Evolutionary conservation across 2,329 filamentous ascomycete genomes (phyloP), one percentile per base, ranked within the genome.

Genomic region (Xylaria sp.): DNA sequence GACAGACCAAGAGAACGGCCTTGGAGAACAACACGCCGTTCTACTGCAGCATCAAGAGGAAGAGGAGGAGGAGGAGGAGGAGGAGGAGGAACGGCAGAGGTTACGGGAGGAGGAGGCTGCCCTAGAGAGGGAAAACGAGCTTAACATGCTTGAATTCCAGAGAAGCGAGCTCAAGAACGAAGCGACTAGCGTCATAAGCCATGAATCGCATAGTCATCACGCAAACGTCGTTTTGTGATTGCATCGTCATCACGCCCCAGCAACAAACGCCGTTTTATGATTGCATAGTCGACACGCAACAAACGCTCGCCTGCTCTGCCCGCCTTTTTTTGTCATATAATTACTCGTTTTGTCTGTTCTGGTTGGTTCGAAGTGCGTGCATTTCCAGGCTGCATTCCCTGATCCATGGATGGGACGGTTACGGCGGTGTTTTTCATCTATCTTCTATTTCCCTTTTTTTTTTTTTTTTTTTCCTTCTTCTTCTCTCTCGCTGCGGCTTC

Each of bases 21-120:
- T 86, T 67, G 81, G 79, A 53, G 83, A 85, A 69, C 84, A 87
- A 75, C 84, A 86, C 72, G 81, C 83, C 72, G 84, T 80, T 30
- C 76, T 87, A 15, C 77, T 84, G 75, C 80, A 81, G 48, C 85
- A 87, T 77, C 86, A 87, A 68, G 86, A 87, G 72, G 75, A 79
- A 50, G 78, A 81, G 66, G 76, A 30, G 28, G 28, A 30, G 72
- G 75, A 79, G 52, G 78, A 81, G 66, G 76, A 30, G 28, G 28
- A 30, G 72, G 86, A 87, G 72, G 85, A 84, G 0, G 81, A 86
- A 72, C 78, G 84, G 57, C 73, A 75, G 70, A 76, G 79, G 56
- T 64, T 78, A 18, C 72, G 72, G 41, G 76, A 78, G 55, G 75
- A 79, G 52, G 78, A 81, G 66, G 76, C 76, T 59, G 79, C 78